These are phyloP conservation scores for Cladophialophora carrionii DNA, from an alignment of 2,329 filamentous ascomycete genomes.

Conservation along the genomic window DNA sequence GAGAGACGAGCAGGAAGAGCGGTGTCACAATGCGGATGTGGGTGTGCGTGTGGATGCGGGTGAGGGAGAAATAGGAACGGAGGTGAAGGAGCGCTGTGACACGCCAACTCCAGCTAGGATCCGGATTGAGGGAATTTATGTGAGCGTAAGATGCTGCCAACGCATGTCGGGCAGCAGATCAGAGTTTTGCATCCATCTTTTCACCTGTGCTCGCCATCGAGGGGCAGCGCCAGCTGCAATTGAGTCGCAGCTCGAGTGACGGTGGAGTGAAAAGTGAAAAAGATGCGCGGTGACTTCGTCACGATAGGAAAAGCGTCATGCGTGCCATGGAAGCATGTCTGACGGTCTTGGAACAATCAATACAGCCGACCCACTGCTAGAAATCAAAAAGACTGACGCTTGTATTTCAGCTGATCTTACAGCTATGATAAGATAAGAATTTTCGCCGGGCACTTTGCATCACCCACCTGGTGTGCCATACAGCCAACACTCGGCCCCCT, in stretches of 20 bases:
- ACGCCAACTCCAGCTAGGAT: neutral
- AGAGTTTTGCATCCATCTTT: constrained; percentile 16
- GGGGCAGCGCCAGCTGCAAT: neutral
- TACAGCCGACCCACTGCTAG: neutral
- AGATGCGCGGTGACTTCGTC: neutral
- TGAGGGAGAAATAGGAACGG: constrained; percentile 13
- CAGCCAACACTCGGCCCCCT: neutral
- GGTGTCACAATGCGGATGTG: constrained; percentile 23
- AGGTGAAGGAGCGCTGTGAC: neutral
- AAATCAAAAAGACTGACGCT: neutral
- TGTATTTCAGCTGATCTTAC: neutral
- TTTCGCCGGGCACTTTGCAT: constrained; percentile 2
- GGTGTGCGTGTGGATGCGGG: too few species aligned
- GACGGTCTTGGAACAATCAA: neutral
- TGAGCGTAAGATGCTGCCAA: constrained; percentile 2
- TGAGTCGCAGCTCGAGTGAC: neutral
- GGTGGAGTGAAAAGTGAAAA: constrained; percentile 4
- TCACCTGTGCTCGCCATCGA: constrained; percentile 4
- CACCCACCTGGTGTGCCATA: neutral
- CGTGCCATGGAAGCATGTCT: neutral
- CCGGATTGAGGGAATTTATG: constrained; percentile 1
- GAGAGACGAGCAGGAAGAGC: constrained; percentile 29
- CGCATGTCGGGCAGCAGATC: constrained; percentile 7
- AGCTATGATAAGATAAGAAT: constrained; percentile 9
- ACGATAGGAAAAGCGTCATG: constrained; percentile 11